Base-by-base conservation (phyloP, 768 basidiomycete species). In the Lentinula aciculospora region DNA sequence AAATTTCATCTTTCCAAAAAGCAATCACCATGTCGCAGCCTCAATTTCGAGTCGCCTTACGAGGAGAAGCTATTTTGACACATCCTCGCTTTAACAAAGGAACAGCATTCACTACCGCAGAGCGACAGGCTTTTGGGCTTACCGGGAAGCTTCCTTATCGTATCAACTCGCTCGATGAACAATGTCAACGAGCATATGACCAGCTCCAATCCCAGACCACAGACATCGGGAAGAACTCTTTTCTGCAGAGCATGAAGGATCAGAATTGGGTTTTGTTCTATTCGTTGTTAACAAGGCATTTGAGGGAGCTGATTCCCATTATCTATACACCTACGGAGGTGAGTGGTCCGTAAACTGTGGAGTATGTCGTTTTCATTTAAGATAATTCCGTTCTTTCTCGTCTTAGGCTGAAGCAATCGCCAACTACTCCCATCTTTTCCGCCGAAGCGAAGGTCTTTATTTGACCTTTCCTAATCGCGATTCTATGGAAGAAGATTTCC, bases 211-310 rank as follows among this genome's bases (percentile, higher is more conserved):
- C 61, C 3, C 67, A 70, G 32, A 70, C 74, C 2, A 66, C 67
- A 3, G 73, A 76, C 54, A 65, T 84, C 32, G 69, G 76, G 53
- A 88, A 89, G 75, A 92, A 92, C 67, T 81, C 83, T 1, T 94
- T 94, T 67, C 63, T 89, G 60, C 85, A 86, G 70, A 86, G 84
- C 58, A 66, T 90, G 65, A 88, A 86, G 69, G 85, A 82, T 29
- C 90, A 92, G 77, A 92, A 91, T 62, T 84, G 84, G 83, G 85
- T 88, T 1, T 73, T 94, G 21, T 94, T 90, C 72, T 94, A 88
- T 69, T 75, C 81, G 3, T 72, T 96, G 15, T 65, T 89, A 17
- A 65, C 74, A 19, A 72, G 76, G 42, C 77, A 90, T 65, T 70
- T 90, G 53, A 74, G 76, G 54, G 86, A 89, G 65, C 72, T 88